Evolutionary conservation across 768 basidiomycete species (phyloP).

Genomic region (Harrya chromipes): DNA sequence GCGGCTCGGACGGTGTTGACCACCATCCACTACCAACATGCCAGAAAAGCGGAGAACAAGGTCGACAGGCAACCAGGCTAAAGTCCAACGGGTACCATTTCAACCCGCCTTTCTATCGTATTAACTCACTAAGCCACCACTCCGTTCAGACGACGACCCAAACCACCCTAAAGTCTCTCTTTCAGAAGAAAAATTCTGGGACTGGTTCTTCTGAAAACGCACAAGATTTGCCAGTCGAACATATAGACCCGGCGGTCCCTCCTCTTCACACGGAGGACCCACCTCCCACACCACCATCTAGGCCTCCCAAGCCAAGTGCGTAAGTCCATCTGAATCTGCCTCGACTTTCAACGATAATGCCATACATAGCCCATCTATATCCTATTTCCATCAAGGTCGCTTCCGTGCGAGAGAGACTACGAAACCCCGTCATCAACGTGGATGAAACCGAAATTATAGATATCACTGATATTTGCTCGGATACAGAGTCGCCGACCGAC

Average conservation of each 20-base stretch:
- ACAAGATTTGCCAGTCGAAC: constrained; percentile 1
- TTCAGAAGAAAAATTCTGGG: constrained; percentile 15
- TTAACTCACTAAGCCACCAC: constrained; percentile 5
- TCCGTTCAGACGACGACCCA: constrained; percentile 19
- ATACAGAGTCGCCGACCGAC: constrained; percentile 17
- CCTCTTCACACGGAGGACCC: not conserved
- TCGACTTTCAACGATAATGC: not conserved
- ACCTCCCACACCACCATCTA: not conserved
- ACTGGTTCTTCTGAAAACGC: not conserved
- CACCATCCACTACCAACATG: constrained; percentile 12
- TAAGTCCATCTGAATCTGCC: constrained; percentile 1
- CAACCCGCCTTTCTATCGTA: not conserved
- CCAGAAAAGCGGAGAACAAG: constrained; percentile 24
- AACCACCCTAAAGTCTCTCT: constrained; percentile 27
- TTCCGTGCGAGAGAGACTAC: constrained; percentile 3
- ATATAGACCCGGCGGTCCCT: not conserved
- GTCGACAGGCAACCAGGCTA: constrained; percentile 8
- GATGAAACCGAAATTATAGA: constrained; percentile 19
- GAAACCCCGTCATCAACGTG: constrained; percentile 5
- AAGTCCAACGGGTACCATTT: constrained; percentile 18
- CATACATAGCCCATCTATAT: constrained; percentile 21
- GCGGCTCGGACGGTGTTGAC: too few relatives aligned
- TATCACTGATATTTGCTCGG: constrained; percentile 17
- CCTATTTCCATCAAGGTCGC: constrained; percentile 23
- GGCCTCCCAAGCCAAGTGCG: constrained; percentile 19